Evolutionary conservation across 1,139 yeast genomes (phyloP).

Genomic region (Lodderomyces margitis): DNA sequence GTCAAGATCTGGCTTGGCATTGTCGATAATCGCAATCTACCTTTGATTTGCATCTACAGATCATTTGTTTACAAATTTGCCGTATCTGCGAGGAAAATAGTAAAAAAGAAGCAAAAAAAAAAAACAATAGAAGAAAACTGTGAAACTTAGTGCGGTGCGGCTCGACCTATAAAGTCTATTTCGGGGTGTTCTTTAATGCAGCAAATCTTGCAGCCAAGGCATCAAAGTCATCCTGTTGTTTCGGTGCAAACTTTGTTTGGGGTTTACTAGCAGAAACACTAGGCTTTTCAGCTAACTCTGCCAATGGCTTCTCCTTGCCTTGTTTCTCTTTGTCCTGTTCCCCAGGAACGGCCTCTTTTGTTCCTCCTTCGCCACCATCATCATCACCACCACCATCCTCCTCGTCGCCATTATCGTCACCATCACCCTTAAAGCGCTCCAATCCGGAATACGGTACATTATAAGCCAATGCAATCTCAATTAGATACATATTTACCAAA

Average conservation of each 20-base stretch:
- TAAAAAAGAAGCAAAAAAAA: too few relatives aligned
- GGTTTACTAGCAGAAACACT: constrained; percentile 14
- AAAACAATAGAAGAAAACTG: neutral
- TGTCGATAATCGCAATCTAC: neutral
- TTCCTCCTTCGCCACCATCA: constrained; percentile 22
- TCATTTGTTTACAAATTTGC: neutral
- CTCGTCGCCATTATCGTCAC: constrained; percentile 19
- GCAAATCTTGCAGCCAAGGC: constrained; percentile 46
- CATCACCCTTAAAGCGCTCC: constrained; percentile 20
- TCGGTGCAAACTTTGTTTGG: constrained; percentile 6
- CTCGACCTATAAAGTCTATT: neutral
- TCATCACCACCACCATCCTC: constrained; percentile 20
- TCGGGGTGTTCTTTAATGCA: constrained; percentile 36
- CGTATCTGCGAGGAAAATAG: too few relatives aligned
- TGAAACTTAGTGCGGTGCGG: neutral
- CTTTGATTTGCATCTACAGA: neutral
- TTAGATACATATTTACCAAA: constrained; percentile 66
- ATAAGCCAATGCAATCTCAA: constrained; percentile 82
- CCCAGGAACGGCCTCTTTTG: constrained; percentile 4
- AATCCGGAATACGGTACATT: constrained; percentile 69
- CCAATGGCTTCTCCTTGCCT: constrained; percentile 19
- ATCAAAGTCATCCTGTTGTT: constrained; percentile 31
- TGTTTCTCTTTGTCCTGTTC: constrained; percentile 9
- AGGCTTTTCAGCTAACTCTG: constrained; percentile 15
- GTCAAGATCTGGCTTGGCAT: constrained; percentile 32